A percentile compares a stretch with the other conserved stretches of the same genome.
phyloP scores from a whole-genome alignment of 257 asterid genomes.

The Oldenlandia corymbosa region DNA sequence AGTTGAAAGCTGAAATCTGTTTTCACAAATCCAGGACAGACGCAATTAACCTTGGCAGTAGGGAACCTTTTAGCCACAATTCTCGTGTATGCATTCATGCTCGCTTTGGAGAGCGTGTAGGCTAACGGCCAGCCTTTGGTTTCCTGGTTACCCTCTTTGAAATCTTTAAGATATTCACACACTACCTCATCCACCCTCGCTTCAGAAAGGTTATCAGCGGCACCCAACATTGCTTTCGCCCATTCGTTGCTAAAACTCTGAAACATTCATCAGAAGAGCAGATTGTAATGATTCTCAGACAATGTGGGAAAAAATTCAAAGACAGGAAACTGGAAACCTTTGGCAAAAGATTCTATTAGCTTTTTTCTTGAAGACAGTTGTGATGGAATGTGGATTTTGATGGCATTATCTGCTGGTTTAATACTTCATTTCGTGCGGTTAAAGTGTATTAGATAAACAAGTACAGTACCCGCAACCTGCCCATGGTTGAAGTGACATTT shows the following conservation, averaged over 20 bases:
- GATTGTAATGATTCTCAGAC: no score
- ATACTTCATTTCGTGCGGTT: no score
- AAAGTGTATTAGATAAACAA: no score
- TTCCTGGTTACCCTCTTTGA: conserved; percentile 34
- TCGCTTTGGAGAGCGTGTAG: conserved; percentile 50
- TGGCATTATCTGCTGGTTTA: no score
- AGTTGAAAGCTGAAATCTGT: conserved; percentile 42
- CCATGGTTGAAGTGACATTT: conserved; percentile 40
- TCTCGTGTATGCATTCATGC: conserved; percentile 54
- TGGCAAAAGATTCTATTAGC: no score
- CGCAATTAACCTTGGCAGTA: conserved; percentile 29
- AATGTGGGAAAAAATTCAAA: no score
- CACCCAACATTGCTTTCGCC: conserved; percentile 40
- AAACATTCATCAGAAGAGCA: not conserved
- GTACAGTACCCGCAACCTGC: conserved; percentile 31
- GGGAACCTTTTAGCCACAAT: conserved; percentile 35
- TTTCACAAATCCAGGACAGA: conserved; percentile 58
- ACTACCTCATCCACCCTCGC: conserved; percentile 44
- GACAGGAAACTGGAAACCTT: no score
- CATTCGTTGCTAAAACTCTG: conserved; percentile 44
- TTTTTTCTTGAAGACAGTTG: no score
- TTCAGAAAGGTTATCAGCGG: conserved; percentile 38
- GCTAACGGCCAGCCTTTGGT: conserved; percentile 61
- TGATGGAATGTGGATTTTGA: no score
- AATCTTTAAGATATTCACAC: conserved; percentile 38